Conservation (phyloP, 495 filamentous ascomycete genomes). For the Durotheca rogersii region DNA sequence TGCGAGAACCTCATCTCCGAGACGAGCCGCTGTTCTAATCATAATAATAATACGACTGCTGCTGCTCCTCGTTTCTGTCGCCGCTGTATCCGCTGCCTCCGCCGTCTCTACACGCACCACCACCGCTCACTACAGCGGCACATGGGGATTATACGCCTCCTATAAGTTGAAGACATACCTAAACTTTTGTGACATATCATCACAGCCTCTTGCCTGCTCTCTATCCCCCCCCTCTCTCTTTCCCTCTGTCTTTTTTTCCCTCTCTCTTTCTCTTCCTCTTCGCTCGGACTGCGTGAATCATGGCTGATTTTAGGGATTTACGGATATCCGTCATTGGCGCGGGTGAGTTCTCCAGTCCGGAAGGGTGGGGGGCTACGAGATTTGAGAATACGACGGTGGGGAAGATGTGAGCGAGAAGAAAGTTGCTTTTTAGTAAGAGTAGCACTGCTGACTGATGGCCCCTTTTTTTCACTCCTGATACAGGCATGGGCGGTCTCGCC, state of each 20-base stretch:
- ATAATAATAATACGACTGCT: neutral
- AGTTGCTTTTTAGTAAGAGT: no score
- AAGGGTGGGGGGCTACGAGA: no score
- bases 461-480: neutral
- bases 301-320: conserved; percentile 45
- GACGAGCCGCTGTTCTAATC: neutral
- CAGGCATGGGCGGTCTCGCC: conserved; percentile 78
- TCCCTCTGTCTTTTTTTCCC: neutral
- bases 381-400: no score
- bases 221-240: no score
- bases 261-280: neutral
- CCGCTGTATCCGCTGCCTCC: neutral
- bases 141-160: no score
- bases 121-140: no score
- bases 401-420: no score
- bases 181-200: conserved; percentile 12
- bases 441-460: neutral
- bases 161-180: conserved; percentile 2
- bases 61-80: no score
- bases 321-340: conserved; percentile 48
- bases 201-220: no score
- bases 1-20: conserved; percentile 4
- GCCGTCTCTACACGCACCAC: no score
- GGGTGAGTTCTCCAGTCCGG: conserved; percentile 30
- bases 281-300: conserved; percentile 17